Evolutionary conservation across 176 grass and related monocot genomes (phyloP).

Genomic region (Triticum turgidum): DNA sequence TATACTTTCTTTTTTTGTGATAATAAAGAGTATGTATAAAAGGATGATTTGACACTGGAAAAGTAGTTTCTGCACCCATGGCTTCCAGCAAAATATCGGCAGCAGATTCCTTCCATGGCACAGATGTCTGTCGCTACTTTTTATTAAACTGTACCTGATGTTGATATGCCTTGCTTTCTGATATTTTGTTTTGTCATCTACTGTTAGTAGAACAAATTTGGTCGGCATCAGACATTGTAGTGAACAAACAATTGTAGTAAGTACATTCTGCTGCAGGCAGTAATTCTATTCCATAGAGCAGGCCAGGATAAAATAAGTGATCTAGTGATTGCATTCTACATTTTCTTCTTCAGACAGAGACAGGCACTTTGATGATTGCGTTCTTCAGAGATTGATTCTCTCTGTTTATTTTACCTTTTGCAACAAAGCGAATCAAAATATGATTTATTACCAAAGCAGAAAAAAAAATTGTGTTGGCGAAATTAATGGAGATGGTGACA

Average conservation of each 20-base stretch:
- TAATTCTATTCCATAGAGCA: not conserved
- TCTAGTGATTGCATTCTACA: not conserved
- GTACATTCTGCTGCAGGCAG: not conserved
- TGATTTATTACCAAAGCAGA: too few species aligned
- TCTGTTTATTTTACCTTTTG: not conserved
- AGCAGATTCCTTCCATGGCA: not conserved
- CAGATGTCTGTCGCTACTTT: not conserved
- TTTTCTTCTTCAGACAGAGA: too few species aligned
- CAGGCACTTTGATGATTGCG: too few species aligned
- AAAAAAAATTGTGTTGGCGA: not conserved
- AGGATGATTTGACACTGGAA: not conserved
- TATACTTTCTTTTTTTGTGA: not conserved
- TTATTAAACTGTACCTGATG: not conserved
- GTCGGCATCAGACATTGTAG: not conserved
- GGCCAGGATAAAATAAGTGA: not conserved
- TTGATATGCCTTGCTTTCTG: not conserved
- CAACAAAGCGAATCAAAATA: not conserved
- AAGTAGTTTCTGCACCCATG: not conserved
- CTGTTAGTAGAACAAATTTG: not conserved
- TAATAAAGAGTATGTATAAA: not conserved
- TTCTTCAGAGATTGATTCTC: too few species aligned
- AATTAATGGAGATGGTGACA: not conserved
- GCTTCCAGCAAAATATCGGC: too few species aligned
- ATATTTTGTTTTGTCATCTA: not conserved
- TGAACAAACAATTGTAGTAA: not conserved